Conservation (phyloP, 1,284 basidiomycete species). For the Ustilago sp. region DNA sequence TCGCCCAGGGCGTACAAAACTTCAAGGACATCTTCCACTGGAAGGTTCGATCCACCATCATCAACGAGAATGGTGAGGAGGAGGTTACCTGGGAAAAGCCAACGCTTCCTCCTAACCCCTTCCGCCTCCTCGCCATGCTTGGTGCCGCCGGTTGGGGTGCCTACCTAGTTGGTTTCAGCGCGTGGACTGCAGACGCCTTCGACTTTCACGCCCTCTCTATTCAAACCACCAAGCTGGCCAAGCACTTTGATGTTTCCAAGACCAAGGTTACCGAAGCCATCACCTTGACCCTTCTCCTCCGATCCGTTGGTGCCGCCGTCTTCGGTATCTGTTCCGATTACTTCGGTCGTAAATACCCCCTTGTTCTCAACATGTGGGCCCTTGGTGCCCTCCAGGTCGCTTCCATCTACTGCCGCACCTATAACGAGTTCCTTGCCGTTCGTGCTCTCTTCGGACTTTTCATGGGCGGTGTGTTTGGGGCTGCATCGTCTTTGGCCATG, state of each 20-base stretch:
- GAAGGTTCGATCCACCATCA: conserved; percentile 32
- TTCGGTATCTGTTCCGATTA: conserved; percentile 52
- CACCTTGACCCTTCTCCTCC: conserved; percentile 51
- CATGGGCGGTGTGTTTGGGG: conserved; percentile 58
- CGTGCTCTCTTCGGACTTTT: conserved; percentile 55
- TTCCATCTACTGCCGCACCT: conserved; percentile 42
- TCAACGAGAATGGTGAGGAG: conserved; percentile 51
- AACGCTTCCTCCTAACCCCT: conserved; percentile 35
- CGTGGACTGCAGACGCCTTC: conserved; percentile 49
- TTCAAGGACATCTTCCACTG: conserved; percentile 53
- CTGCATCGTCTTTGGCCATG: conserved; percentile 35
- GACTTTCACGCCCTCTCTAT: conserved; percentile 58
- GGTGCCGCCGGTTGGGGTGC: conserved; percentile 42
- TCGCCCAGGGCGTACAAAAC: conserved; percentile 40
- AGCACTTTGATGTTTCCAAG: conserved; percentile 52
- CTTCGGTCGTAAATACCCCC: conserved; percentile 72
- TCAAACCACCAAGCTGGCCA: conserved; percentile 49
- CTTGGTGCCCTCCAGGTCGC: conserved; percentile 54
- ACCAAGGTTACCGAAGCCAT: conserved; percentile 49
- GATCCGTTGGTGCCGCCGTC: conserved; percentile 55
- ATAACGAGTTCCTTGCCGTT: conserved; percentile 52
- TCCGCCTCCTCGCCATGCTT: conserved; percentile 36
- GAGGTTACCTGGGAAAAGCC: conserved; percentile 38
- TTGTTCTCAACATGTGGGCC: conserved; percentile 53
- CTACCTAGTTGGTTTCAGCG: conserved; percentile 51